A percentile compares a stretch with the other conserved stretches of the same genome.
Conservation (phyloP, 2,329 filamentous ascomycete species). For the Alternaria atra region DNA sequence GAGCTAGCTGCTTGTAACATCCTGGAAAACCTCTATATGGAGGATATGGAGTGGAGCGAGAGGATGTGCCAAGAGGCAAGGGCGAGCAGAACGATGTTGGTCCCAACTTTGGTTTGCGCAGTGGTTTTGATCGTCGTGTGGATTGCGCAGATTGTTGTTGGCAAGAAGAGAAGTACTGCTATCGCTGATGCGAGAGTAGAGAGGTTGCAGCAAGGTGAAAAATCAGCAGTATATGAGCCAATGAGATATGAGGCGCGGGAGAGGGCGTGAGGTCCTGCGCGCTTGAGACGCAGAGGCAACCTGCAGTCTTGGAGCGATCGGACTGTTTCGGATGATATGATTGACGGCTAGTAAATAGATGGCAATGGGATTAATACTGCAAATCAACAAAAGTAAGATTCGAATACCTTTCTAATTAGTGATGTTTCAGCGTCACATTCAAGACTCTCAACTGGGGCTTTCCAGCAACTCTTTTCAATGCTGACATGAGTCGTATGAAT, state of each 20-base stretch:
- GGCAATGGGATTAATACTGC: neutral
- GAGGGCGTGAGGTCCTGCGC: neutral
- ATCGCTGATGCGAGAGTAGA: neutral
- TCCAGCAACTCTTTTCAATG: too few relatives aligned
- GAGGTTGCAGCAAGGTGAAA: neutral
- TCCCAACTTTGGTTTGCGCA: neutral
- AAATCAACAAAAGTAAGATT: neutral
- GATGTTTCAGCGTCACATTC: neutral
- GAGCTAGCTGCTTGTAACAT: slow-evolving; percentile 5
- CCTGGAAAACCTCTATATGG: neutral
- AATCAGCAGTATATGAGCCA: neutral
- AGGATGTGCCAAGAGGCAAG: neutral
- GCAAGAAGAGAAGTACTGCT: neutral
- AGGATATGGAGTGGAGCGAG: neutral
- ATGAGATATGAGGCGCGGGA: neutral
- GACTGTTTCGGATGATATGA: neutral
- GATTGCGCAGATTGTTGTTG: neutral
- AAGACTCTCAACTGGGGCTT: too few relatives aligned
- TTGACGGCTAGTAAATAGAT: neutral
- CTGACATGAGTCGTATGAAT: too few relatives aligned
- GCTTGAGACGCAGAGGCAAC: neutral
- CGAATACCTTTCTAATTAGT: neutral
- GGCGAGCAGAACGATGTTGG: neutral
- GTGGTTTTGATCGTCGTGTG: neutral
- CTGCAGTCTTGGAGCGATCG: neutral